These are phyloP conservation scores for Globisporangium heterothallicum DNA, from an alignment of 352 stramenopile genomes.

Conservation along the genomic window DNA sequence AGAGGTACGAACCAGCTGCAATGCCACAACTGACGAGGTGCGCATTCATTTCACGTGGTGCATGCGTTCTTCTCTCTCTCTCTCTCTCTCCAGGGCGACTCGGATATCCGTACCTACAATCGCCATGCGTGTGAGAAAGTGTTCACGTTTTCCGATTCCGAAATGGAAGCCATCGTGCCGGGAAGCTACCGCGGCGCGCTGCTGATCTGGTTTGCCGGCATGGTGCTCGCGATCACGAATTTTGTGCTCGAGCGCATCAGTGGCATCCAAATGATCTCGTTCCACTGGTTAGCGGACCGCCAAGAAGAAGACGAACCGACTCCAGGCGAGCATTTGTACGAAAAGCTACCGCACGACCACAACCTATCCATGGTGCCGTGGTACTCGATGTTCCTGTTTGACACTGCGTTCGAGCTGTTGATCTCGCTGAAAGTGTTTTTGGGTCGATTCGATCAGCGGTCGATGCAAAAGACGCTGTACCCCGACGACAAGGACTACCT, in stretches of 20 bases:
- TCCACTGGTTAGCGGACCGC: slow-evolving; percentile 59
- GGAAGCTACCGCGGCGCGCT: slow-evolving; percentile 74
- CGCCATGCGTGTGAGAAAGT: slow-evolving; percentile 73
- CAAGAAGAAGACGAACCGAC: slow-evolving; percentile 41
- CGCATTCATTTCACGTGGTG: too few relatives aligned
- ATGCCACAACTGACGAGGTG: too few relatives aligned
- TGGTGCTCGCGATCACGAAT: slow-evolving; percentile 77
- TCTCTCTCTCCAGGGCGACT: not conserved
- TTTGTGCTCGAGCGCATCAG: slow-evolving; percentile 80
- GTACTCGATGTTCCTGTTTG: slow-evolving; percentile 92
- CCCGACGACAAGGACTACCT: slow-evolving; percentile 65
- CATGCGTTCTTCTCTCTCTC: too few relatives aligned
- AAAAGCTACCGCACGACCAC: slow-evolving; percentile 64
- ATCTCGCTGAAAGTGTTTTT: slow-evolving; percentile 93
- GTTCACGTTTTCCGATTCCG: slow-evolving; percentile 59
- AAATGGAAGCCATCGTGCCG: slow-evolving; percentile 49
- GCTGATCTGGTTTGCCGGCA: slow-evolving; percentile 81
- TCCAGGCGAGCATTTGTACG: slow-evolving; percentile 35
- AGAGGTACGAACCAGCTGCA: slow-evolving; percentile 19
- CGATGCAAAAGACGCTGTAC: slow-evolving; percentile 86
- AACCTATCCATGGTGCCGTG: slow-evolving; percentile 90
- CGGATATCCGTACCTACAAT: slow-evolving; percentile 49
- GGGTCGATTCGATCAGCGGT: slow-evolving; percentile 85
- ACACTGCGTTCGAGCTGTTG: slow-evolving; percentile 89
- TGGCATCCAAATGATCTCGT: slow-evolving; percentile 73